Percentiles rank a stretch among this genome's conserved stretches.
These are phyloP conservation scores for Yamadazyma paraphyllophila DNA, from an alignment of 805 yeast species.

Conservation along the genomic window DNA sequence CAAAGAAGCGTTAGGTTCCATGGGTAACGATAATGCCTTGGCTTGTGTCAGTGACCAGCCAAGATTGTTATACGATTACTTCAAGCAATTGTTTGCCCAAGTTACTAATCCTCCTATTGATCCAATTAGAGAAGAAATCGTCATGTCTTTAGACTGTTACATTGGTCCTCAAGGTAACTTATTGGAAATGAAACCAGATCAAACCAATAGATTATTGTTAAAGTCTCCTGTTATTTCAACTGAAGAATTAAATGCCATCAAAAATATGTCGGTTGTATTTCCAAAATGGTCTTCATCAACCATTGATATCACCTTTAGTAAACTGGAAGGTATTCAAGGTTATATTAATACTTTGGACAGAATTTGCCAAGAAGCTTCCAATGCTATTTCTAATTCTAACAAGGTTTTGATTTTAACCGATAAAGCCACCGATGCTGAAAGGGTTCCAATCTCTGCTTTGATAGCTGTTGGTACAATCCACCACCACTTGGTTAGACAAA, in stretches of 20 bases:
- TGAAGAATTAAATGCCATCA: slow-evolving; percentile 71
- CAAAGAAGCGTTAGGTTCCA: slow-evolving; percentile 93
- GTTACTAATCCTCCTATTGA: slow-evolving; percentile 99
- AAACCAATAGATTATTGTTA: slow-evolving; percentile 84
- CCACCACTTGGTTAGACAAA: slow-evolving; percentile 92
- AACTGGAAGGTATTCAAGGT: slow-evolving; percentile 80
- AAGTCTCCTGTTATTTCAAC: slow-evolving; percentile 79
- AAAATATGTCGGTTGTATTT: slow-evolving; percentile 67
- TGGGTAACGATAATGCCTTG: slow-evolving; percentile 97
- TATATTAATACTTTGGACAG: slow-evolving; percentile 82
- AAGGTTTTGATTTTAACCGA: slow-evolving; percentile 80
- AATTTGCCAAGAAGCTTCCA: slow-evolving; percentile 82
- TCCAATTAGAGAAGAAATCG: slow-evolving; percentile 94
- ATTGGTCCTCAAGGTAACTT: slow-evolving; percentile 98
- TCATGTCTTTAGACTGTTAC: slow-evolving; percentile 95
- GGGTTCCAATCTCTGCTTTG: slow-evolving; percentile 81
- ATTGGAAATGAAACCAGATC: slow-evolving; percentile 86
- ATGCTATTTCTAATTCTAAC: slow-evolving; percentile 72
- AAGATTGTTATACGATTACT: slow-evolving; percentile 84
- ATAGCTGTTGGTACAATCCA: slow-evolving; percentile 97
- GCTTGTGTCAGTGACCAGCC: slow-evolving; percentile 96
- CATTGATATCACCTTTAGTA: slow-evolving; percentile 86
- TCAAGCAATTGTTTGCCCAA: slow-evolving; percentile 95
- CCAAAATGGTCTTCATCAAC: slow-evolving; percentile 83
- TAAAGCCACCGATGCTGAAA: slow-evolving; percentile 52